Evolutionary conservation across 352 stramenopile species (phyloP).

Genomic region (Thraustotheca clavata): DNA sequence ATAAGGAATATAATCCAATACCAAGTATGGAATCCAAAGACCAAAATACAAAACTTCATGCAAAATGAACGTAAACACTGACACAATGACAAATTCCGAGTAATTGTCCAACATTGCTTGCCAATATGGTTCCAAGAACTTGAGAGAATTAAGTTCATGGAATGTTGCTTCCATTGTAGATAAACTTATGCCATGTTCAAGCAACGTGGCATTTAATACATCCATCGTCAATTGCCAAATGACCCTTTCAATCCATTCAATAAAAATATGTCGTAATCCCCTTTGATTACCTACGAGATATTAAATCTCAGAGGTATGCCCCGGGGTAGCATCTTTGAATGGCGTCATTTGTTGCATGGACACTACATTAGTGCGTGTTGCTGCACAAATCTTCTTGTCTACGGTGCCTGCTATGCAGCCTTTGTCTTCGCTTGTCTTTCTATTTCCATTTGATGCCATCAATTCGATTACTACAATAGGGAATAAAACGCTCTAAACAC

Average conservation of each 20-base stretch:
- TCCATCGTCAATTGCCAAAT: slow-evolving; percentile 9
- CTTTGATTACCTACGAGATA: slow-evolving; percentile 17
- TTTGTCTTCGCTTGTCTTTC: too few relatives aligned
- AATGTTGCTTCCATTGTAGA: slow-evolving; percentile 10
- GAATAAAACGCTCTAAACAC: too few relatives aligned
- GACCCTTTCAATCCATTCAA: neutral
- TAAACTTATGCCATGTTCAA: slow-evolving; percentile 12
- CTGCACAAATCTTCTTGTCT: too few relatives aligned
- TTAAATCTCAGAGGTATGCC: neutral
- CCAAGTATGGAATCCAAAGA: slow-evolving; percentile 21
- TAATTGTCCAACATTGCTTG: slow-evolving; percentile 20
- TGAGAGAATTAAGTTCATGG: slow-evolving; percentile 19
- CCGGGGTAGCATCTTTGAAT: neutral
- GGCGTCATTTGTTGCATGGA: too few relatives aligned
- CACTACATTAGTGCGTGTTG: too few relatives aligned
- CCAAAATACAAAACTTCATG: slow-evolving; percentile 22
- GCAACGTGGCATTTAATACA: slow-evolving; percentile 18
- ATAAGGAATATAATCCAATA: slow-evolving; percentile 21
- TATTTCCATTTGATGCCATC: too few relatives aligned
- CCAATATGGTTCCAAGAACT: slow-evolving; percentile 19
- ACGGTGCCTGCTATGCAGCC: too few relatives aligned
- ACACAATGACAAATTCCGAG: slow-evolving; percentile 21
- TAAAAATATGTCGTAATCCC: neutral
- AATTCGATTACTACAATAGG: too few relatives aligned
- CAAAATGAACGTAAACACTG: slow-evolving; percentile 20